A percentile compares a stretch with the other conserved stretches of the same genome.
phyloP scores from a whole-genome alignment of 768 basidiomycete genomes.

The Serendipita sp. region DNA sequence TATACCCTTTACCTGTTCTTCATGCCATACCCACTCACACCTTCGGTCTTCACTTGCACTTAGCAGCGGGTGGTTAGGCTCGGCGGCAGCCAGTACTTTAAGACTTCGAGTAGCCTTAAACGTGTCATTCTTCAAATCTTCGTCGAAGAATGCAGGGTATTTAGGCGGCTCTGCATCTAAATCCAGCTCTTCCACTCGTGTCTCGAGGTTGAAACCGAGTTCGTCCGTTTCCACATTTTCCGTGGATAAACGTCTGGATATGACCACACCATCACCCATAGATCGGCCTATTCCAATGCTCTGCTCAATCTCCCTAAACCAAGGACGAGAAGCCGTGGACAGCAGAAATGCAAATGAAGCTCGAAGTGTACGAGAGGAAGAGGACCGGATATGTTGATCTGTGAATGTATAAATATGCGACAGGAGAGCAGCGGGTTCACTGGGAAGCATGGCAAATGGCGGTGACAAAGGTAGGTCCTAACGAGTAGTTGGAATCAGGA shows the following conservation, averaged over 20 bases:
- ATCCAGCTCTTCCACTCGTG: slow-evolving; percentile 18
- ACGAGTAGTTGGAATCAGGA: neutral
- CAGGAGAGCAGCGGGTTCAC: slow-evolving; percentile 34
- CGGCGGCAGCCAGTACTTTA: slow-evolving; percentile 42
- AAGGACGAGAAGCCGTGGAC: slow-evolving; percentile 43
- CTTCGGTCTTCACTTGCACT: slow-evolving; percentile 11
- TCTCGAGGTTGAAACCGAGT: slow-evolving; percentile 19
- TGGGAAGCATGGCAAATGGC: slow-evolving; percentile 26
- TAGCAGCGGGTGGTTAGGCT: slow-evolving; percentile 48
- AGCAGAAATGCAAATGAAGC: slow-evolving; percentile 55
- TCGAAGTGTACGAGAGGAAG: slow-evolving; percentile 30
- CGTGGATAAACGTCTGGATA: neutral
- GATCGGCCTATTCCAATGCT: slow-evolving; percentile 37
- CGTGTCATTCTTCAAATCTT: slow-evolving; percentile 32
- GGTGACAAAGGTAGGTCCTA: slow-evolving; percentile 11
- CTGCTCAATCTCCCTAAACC: slow-evolving; percentile 38
- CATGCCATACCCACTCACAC: slow-evolving; percentile 51
- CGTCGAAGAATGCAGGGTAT: slow-evolving; percentile 52
- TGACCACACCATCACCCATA: slow-evolving; percentile 1
- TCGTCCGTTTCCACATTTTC: neutral
- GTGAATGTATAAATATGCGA: slow-evolving; percentile 46
- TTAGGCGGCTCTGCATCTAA: neutral
- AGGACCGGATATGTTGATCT: slow-evolving; percentile 34
- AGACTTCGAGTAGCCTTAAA: slow-evolving; percentile 56
- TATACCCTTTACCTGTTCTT: slow-evolving; percentile 29